A percentile compares a stretch with the other conserved stretches of the same genome.
These are phyloP conservation scores for Adansonia grandidieri DNA, from an alignment of 441 rosid species.

Conservation along the genomic window DNA sequence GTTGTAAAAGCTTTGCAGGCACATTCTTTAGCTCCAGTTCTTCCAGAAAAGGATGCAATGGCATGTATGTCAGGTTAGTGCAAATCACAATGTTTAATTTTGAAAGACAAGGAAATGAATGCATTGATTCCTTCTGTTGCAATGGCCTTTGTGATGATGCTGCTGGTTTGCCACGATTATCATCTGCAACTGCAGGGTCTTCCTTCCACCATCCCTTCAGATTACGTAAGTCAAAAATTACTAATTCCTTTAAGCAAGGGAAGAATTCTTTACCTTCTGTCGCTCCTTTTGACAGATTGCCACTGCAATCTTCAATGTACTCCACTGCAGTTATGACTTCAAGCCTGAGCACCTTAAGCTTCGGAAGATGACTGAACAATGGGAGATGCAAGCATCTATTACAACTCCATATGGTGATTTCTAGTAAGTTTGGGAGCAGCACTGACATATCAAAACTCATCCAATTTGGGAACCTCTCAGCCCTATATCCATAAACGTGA, in stretches of 20 bases:
- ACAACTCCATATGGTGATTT: constrained; percentile 19
- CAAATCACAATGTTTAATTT: constrained; percentile 2
- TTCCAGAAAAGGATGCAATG: constrained; percentile 5
- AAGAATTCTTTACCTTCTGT: constrained; percentile 7
- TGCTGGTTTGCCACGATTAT: neutral
- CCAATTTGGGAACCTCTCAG: constrained; percentile 10
- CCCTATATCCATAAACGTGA: constrained; percentile 19
- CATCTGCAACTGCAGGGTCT: neutral
- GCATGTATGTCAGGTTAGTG: constrained; percentile 13
- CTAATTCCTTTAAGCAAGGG: constrained; percentile 20
- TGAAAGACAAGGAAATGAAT: constrained; percentile 21
- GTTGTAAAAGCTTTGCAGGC: constrained; percentile 14
- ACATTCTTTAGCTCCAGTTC: constrained; percentile 22
- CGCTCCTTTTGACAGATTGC: neutral
- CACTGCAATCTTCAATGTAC: constrained; percentile 20
- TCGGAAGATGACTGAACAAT: constrained; percentile 16
- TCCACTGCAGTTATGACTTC: constrained; percentile 17
- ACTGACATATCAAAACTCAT: constrained; percentile 15
- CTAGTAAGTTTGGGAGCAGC: constrained; percentile 21
- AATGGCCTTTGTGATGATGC: constrained; percentile 2
- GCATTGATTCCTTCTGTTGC: neutral
- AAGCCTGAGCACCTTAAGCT: constrained; percentile 23
- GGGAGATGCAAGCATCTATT: constrained; percentile 7
- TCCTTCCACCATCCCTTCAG: constrained; percentile 24
- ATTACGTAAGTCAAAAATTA: constrained; percentile 20